Conservation (phyloP, 495 filamentous ascomycete genomes). For the Aspergillus incahuasiensis region DNA sequence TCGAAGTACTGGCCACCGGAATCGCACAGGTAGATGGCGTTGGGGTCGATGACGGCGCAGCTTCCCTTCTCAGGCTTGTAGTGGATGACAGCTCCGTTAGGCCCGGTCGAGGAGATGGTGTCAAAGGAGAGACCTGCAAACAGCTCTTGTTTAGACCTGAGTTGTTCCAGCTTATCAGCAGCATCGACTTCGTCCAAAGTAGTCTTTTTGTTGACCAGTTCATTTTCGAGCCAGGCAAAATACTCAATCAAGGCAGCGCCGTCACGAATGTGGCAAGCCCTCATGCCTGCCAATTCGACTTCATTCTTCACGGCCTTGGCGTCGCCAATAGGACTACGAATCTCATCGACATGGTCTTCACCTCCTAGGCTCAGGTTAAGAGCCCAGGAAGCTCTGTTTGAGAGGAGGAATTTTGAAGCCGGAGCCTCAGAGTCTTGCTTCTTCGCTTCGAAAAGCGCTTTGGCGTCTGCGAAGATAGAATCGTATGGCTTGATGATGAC, state of each 20-base stretch:
- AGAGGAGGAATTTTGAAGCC: slow-evolving; percentile 71
- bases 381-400: slow-evolving; percentile 91
- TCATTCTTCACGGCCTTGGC: slow-evolving; percentile 98
- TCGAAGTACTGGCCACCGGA: slow-evolving; percentile 94
- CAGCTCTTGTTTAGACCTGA: slow-evolving; percentile 73
- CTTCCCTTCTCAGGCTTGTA: slow-evolving; percentile 85
- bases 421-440: slow-evolving; percentile 34
- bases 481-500: slow-evolving; percentile 80
- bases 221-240: slow-evolving; percentile 95
- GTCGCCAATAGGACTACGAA: slow-evolving; percentile 84
- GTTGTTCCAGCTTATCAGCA: slow-evolving; percentile 82
- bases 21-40: slow-evolving; percentile 90
- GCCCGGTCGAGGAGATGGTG: slow-evolving; percentile 91
- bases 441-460: slow-evolving; percentile 47
- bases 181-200: slow-evolving; percentile 83
- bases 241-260: slow-evolving; percentile 89
- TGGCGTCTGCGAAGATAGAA: slow-evolving; percentile 73
- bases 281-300: slow-evolving; percentile 86
- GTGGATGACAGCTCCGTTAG: slow-evolving; percentile 96
- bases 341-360: slow-evolving; percentile 80
- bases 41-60: slow-evolving; percentile 82
- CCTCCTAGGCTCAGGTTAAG: slow-evolving; percentile 82
- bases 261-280: slow-evolving; percentile 88
- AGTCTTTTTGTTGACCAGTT: slow-evolving; percentile 67
- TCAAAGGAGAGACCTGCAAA: slow-evolving; percentile 93